Conservation (phyloP, 768 basidiomycete species). For the Omphalotus guepiniiformis region DNA sequence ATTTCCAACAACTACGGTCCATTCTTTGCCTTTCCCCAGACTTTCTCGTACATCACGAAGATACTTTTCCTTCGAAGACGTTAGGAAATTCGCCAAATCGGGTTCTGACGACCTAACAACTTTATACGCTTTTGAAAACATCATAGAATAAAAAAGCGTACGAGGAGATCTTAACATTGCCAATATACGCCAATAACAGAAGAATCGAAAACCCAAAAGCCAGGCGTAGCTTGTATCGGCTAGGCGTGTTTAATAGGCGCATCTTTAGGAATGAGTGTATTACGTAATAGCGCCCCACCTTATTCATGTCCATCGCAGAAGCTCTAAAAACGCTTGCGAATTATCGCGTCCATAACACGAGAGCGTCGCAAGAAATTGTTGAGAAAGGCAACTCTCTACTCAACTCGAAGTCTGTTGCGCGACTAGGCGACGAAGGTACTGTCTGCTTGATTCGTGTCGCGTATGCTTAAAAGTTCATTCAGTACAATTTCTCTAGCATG, state of each 20-base stretch:
- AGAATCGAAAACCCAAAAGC: constrained; percentile 3
- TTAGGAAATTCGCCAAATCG: constrained; percentile 4
- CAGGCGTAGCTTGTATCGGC: no score
- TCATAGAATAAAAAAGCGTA: constrained; percentile 1
- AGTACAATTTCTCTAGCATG: constrained; percentile 59
- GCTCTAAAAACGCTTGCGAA: constrained; percentile 31
- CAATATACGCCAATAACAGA: constrained; percentile 1
- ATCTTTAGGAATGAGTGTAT: neutral
- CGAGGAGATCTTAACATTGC: neutral
- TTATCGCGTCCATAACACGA: constrained; percentile 29
- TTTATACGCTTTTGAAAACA: constrained; percentile 1
- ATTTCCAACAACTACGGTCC: constrained; percentile 92
- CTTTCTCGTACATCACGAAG: neutral
- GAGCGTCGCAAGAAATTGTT: constrained; percentile 57
- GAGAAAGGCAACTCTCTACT: constrained; percentile 49
- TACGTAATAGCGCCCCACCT: neutral
- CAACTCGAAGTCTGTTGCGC: constrained; percentile 37
- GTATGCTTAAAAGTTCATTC: neutral
- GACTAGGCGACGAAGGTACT: constrained; percentile 56
- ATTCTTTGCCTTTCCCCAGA: constrained; percentile 33
- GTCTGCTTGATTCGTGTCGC: constrained; percentile 2
- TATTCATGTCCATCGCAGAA: constrained; percentile 22
- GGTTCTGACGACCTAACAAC: no score
- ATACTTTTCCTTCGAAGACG: constrained; percentile 1
- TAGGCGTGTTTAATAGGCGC: neutral